phyloP scores from a whole-genome alignment of 169 alveolate species.

The Amoebophrya sp. region DNA sequence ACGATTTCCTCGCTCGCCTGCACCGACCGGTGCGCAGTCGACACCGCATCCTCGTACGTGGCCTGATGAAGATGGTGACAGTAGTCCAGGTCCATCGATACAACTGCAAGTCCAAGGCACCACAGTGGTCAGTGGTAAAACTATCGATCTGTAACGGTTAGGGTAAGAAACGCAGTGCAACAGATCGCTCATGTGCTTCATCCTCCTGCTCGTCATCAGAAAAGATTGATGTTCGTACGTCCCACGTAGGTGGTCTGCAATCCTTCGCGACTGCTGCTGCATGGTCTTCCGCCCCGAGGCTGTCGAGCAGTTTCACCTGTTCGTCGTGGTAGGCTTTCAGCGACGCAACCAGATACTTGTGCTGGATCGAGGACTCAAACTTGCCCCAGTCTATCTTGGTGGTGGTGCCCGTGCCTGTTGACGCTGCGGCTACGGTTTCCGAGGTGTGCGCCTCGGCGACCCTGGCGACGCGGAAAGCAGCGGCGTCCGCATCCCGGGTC shows the following conservation, averaged over 20 bases:
- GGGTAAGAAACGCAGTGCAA: neutral
- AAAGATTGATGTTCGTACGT: neutral
- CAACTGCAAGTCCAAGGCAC: too few relatives aligned
- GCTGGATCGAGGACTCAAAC: constrained; percentile 34
- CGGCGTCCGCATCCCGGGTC: neutral
- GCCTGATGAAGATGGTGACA: neutral
- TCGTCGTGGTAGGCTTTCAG: constrained; percentile 39
- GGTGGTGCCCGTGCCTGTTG: neutral
- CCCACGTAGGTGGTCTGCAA: neutral
- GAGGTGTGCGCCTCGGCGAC: neutral
- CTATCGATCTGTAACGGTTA: neutral
- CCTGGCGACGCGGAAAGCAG: neutral
- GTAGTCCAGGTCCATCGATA: too few relatives aligned
- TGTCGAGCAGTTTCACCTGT: constrained; percentile 32
- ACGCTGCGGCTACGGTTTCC: neutral
- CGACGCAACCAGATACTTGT: constrained; percentile 37
- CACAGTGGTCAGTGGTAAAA: too few relatives aligned
- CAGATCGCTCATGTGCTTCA: neutral
- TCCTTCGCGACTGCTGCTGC: neutral
- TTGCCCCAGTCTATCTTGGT: constrained; percentile 34
- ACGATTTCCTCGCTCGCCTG: constrained; percentile 44
- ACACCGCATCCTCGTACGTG: constrained; percentile 32
- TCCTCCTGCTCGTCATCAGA: neutral
- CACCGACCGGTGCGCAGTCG: constrained; percentile 43
- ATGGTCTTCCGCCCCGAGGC: constrained; percentile 17